Conservation (phyloP, 768 basidiomycete genomes). For the Tulasnella sp. region DNA sequence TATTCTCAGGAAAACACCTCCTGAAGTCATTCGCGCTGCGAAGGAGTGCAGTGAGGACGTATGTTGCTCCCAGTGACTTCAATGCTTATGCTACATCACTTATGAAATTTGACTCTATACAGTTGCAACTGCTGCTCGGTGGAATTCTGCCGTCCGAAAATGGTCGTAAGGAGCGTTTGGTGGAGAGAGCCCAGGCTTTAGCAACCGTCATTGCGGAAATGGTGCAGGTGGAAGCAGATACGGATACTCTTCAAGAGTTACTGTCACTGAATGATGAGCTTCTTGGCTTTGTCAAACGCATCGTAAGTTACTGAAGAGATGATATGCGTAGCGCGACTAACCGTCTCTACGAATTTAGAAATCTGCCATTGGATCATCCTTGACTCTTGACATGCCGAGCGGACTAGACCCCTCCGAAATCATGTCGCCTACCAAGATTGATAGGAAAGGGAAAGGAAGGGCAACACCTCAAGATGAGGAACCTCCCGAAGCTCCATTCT, state of each 20-base stretch:
- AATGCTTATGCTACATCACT: background rate
- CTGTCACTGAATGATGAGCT: conserved; percentile 64
- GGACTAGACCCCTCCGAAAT: background rate
- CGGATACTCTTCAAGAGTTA: conserved; percentile 43
- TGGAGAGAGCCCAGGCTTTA: conserved; percentile 28
- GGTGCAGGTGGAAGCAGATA: conserved; percentile 24
- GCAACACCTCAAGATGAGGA: conserved; percentile 14
- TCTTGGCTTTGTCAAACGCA: conserved; percentile 40
- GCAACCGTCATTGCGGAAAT: conserved; percentile 41
- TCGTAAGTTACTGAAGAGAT: conserved; percentile 18
- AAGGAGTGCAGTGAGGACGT: conserved; percentile 18
- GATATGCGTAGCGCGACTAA: too few species aligned
- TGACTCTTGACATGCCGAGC: conserved; percentile 1
- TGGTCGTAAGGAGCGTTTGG: conserved; percentile 8
- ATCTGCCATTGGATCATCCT: background rate
- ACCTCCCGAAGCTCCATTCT: background rate
- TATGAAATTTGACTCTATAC: background rate
- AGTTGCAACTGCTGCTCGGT: conserved; percentile 6
- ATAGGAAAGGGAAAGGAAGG: conserved; percentile 66
- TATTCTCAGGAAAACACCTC: conserved; percentile 19
- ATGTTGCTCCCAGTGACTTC: background rate
- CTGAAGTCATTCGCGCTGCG: conserved; percentile 19
- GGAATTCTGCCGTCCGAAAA: conserved; percentile 6
- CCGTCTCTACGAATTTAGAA: background rate
- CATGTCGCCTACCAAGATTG: background rate